These are phyloP conservation scores for Rhizophagus prolifer DNA, from an alignment of 192 early-diverging fungal genomes.

Conservation along the genomic window DNA sequence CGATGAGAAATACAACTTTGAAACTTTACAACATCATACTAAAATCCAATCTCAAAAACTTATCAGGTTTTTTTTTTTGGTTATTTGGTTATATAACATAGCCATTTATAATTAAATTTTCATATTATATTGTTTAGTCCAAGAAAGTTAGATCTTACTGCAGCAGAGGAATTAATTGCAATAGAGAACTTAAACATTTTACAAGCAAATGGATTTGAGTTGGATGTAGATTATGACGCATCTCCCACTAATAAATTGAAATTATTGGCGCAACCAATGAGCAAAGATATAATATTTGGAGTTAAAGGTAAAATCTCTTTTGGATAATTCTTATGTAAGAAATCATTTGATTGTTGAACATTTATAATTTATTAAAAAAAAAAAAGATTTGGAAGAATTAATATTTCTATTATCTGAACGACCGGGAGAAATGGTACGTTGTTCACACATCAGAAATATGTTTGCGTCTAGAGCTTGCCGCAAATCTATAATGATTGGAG, in stretches of 20 bases:
- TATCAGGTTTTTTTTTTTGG: conserved; percentile 45
- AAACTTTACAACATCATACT: conserved; percentile 67
- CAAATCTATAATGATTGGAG: conserved; percentile 90
- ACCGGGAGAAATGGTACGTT: conserved; percentile 62
- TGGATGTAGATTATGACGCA: conserved; percentile 59
- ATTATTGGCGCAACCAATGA: conserved; percentile 72
- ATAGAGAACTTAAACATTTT: conserved; percentile 72
- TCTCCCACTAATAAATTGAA: conserved; percentile 62
- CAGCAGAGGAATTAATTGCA: conserved; percentile 76
- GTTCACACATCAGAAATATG: conserved; percentile 65
- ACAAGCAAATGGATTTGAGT: conserved; percentile 79
- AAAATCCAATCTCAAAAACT: conserved; percentile 67
- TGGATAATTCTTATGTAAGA: background rate
- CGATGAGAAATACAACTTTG: conserved; percentile 98
- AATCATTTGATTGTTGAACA: too few species aligned
- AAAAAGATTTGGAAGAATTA: conserved; percentile 72
- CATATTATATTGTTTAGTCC: conserved; percentile 52
- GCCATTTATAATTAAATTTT: background rate
- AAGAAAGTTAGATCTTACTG: conserved; percentile 63
- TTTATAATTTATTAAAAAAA: too few species aligned
- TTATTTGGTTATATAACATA: background rate
- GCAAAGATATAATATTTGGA: conserved; percentile 73
- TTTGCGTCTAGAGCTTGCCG: conserved; percentile 93
- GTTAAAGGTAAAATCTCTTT: conserved; percentile 48
- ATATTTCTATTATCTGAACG: conserved; percentile 50